Evolutionary conservation across 257 asterid genomes (phyloP), one percentile per base, ranked within the genome.

Genomic region (Capsicum baccatum): DNA sequence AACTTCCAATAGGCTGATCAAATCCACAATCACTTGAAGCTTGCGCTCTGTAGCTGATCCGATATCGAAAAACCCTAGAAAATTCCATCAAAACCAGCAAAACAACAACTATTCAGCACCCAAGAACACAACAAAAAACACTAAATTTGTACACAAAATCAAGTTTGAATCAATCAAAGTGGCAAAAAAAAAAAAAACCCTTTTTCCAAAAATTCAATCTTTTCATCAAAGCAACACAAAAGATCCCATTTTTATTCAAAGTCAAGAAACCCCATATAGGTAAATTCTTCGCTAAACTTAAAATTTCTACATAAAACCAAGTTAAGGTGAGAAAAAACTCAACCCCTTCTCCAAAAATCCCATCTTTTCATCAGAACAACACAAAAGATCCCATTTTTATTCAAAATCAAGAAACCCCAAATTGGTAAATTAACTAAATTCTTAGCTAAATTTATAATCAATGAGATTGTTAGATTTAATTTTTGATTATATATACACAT

Each of bases 1-100:
- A 39, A 81, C 33, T 42, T 15, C 64, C 26, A 35, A 84, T 13
- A 47, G 44, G 79, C 73, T 57, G 85, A 81, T 76, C 87, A 88
- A 88, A 86, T 44, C 87, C 85, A 84, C 68, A 78, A 81, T n/a
- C n/a, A 80, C 54, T 62, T 60, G 52, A 6, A 55, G 26, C 50
- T 50, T 48, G 70, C 66, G 50, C 57, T 39, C 48, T 6, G 59
- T 82, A 1, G 5, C 67, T 67, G 85, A 82, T 82, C 85, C 67
- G n/a, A 67, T 54, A 26, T 82, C 3, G 62, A 82, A 84, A 52
- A 85, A 59, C 88, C 89, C 86, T 85, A 80, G 37, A 73, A 83
- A 62, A 74, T 66, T 66, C 47, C 73, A 66, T 66, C 73, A 83
- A 60, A 81, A 6, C 74, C 74, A 80, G 57, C 58, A 81, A 26